Evolutionary conservation across 202 grass and related monocot genomes (phyloP).

Genomic region (Musa balbisiana): DNA sequence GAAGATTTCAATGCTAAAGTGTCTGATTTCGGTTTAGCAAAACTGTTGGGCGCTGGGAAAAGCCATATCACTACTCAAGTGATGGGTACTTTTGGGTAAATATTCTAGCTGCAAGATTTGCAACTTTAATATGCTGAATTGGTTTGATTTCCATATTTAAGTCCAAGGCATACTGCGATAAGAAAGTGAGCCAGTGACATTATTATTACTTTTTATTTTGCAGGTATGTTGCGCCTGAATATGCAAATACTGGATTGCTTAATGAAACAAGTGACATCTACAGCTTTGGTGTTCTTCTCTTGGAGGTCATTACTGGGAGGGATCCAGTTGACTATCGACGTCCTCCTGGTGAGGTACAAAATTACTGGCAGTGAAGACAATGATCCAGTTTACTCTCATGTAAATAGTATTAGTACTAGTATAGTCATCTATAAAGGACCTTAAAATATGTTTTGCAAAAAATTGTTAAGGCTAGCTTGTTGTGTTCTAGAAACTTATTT

Average conservation of each 20-base stretch:
- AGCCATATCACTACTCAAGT: conserved; percentile 14
- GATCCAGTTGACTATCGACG: conserved; percentile 10
- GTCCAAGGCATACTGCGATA: too few relatives aligned
- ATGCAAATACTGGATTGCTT: conserved; percentile 15
- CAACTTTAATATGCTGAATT: background rate
- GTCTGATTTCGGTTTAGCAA: conserved; percentile 21
- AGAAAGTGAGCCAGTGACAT: background rate
- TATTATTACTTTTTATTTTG: background rate
- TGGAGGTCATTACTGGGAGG: conserved; percentile 14
- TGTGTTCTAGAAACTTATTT: conserved; percentile 1
- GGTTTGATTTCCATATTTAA: background rate
- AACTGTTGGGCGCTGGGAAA: conserved; percentile 15
- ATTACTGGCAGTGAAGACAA: too few relatives aligned
- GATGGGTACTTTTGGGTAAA: conserved; percentile 19
- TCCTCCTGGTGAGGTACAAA: conserved; percentile 9
- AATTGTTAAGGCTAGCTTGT: background rate
- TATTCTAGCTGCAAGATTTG: background rate
- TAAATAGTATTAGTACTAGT: too few relatives aligned
- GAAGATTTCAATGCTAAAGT: conserved; percentile 16
- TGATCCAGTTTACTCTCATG: too few relatives aligned
- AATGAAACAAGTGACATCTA: conserved; percentile 18
- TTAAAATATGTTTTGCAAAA: too few relatives aligned
- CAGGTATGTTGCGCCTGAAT: conserved; percentile 19
- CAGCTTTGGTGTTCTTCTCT: conserved; percentile 13
- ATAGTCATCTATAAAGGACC: too few relatives aligned